Evolutionary conservation across 371 early-diverging fungal species (phyloP), one percentile per base, ranked within the genome.

Genomic region (Mortierella sp.): DNA sequence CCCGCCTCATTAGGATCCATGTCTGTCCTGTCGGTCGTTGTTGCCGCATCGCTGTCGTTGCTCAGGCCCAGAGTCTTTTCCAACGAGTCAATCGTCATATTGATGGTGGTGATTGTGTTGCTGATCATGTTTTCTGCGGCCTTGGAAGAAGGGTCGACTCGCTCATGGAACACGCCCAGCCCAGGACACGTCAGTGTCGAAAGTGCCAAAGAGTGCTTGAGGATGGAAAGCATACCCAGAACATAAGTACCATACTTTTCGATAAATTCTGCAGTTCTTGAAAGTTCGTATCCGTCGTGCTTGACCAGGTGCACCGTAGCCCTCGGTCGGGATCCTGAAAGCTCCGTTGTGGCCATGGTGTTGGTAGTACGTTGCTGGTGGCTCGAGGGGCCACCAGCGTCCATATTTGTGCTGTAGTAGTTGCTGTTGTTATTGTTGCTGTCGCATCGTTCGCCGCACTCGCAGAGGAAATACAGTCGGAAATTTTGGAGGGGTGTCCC

Each of bases 181-280:
- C 21, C 44, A 11, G 68, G 68, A 68, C 4, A 24, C 11, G 21
- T 68, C 24, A 68, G 24, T 68, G 68, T 21, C 11, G 68, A 21
- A 42, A 68, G 42, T 10, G 38, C 42, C 68, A 68, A 21, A 24
- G 42, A 68, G 11, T 68, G 68, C 38, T 68, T 68, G 6, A 73
- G 52, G 38, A 73, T 54, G 1, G 48, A 21, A 47, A 74, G 60
- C 74, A 74, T 74, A 2, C 74, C 74, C 28, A 74, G 74, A 42
- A 74, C 55, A 28, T 74, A 58, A 3, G 74, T 26, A 3, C 74
- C 74, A 21, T 74, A 74, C 74, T 57, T 55, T 34, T 74, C 60
- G 26, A 58, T 26, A 26, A 74, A 74, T 7, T 74, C 74, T 10
- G 55, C 44, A 2, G 74, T 55, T 31, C 74, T 24, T 0, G 74